These are phyloP conservation scores for Candida gorgasii DNA, from an alignment of 805 yeast species.

Conservation along the genomic window DNA sequence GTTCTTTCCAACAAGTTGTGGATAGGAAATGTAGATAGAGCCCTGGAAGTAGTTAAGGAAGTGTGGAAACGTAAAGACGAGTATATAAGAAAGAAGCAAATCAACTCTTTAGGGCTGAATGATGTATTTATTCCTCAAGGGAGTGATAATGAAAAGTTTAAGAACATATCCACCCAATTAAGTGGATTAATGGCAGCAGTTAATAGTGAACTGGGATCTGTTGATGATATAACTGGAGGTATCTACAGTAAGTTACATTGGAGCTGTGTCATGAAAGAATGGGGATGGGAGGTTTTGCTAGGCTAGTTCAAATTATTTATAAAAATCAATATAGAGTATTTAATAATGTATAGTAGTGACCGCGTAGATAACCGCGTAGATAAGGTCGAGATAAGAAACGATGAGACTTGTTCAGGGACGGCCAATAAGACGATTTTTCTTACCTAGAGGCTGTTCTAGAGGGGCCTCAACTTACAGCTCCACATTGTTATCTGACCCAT, in stretches of 20 bases:
- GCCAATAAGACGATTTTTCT: no score
- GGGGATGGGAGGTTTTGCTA: conserved; percentile 73
- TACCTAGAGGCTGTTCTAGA: no score
- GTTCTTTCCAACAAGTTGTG: conserved; percentile 53
- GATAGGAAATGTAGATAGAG: conserved; percentile 67
- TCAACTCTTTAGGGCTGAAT: conserved; percentile 13
- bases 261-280: conserved; percentile 69
- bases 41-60: conserved; percentile 68
- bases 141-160: conserved; percentile 20
- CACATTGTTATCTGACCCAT: conserved; percentile 25
- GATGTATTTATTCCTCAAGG: conserved; percentile 18
- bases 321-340: no score
- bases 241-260: conserved; percentile 59
- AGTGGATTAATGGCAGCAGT: conserved; percentile 44
- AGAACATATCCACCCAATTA: conserved; percentile 32
- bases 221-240: conserved; percentile 37
- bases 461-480: background rate
- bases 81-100: conserved; percentile 24
- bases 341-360: background rate
- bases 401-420: no score
- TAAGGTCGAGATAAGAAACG: background rate
- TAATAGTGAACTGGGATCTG: conserved; percentile 29
- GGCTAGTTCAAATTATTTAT: no score
- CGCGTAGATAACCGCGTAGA: background rate
- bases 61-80: conserved; percentile 68